These are phyloP conservation scores for Waltiozyma sp. DNA, from an alignment of 1,139 yeast genomes.

Conservation along the genomic window DNA sequence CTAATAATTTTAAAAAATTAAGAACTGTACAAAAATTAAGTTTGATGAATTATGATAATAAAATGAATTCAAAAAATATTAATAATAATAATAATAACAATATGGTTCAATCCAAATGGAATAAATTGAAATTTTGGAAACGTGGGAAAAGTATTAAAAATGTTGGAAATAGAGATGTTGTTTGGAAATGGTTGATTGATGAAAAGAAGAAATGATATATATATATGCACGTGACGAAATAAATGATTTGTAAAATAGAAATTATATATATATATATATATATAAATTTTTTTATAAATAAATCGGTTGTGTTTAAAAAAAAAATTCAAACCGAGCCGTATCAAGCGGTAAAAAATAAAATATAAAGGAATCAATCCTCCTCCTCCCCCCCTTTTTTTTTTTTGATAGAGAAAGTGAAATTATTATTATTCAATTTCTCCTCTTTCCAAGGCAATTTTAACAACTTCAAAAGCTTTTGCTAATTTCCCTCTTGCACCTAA, in stretches of 20 bases:
- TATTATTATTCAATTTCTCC: neutral
- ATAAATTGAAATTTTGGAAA: constrained; percentile 6
- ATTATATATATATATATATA: too few relatives aligned
- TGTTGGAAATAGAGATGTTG: constrained; percentile 31
- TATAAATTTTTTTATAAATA: too few relatives aligned
- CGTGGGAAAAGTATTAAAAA: constrained; percentile 8
- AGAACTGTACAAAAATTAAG: constrained; percentile 34
- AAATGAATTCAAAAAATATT: constrained; percentile 1
- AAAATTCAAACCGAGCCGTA: too few relatives aligned
- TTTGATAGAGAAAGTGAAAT: too few relatives aligned
- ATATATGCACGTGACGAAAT: too few relatives aligned
- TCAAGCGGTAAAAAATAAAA: too few relatives aligned
- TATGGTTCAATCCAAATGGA: neutral
- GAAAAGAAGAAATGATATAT: constrained; percentile 34
- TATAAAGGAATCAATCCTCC: too few relatives aligned
- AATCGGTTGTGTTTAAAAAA: too few relatives aligned
- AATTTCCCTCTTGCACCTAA: constrained; percentile 91
- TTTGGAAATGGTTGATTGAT: constrained; percentile 69
- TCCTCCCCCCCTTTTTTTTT: too few relatives aligned
- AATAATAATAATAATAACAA: neutral
- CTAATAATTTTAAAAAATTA: constrained; percentile 28
- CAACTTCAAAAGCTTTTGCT: constrained; percentile 81
- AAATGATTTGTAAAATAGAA: too few relatives aligned
- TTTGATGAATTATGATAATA: constrained; percentile 23
- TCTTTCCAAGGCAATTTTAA: constrained; percentile 24